Evolutionary conservation across 225 moss, liverwort and hornwort genomes (phyloP), one percentile per base, ranked within the genome.

Genomic region (Pleurozium schreberi): DNA sequence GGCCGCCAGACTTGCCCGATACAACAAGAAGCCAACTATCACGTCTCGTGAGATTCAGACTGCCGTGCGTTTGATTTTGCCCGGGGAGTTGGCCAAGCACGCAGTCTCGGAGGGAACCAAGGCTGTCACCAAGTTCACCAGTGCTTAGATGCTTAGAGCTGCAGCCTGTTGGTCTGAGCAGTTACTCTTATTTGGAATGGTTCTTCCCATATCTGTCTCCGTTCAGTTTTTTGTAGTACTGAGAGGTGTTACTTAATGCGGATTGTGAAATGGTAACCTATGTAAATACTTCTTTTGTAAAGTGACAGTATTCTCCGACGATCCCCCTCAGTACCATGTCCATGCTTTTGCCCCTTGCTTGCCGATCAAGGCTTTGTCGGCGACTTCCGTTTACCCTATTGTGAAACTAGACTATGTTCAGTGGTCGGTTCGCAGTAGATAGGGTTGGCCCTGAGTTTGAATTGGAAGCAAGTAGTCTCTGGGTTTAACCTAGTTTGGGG

Each of bases 21-120:
- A 92, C 50, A 92, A 92, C 59, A 92, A 92, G 88, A 92, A 92
- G 83, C 92, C 92, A 3, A 92, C 92, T 6, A 92, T 92, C 33
- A 92, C 92, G 13, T 92, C 92, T 45, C 88, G 90, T 25, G 92
- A 92, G 86, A 92, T 92, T 14, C 92, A 92, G 85, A 92, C 92
- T 4, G 92, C 90, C 6, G 90, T 92, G 82, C 92, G 92, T 21
- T 81, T 92, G 78, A 92, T 92, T 14, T 66, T 92, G 86, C 92
- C 92, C 13, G 92, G 92, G 36, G 92, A 92, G 88, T 84, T 92
- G 79, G 92, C 92, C 0, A 92, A 92, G 88, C 92, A 92, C 50
- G 92, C 92, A 8, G 92, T 92, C 4, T 92, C 92, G 3, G 92
- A 92, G 82, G 92, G 92, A 18, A 92, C 90, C 8, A 92, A 90